phyloP scores from a whole-genome alignment of 202 grass and related monocot species.

The Sporobolus alterniflorus region DNA sequence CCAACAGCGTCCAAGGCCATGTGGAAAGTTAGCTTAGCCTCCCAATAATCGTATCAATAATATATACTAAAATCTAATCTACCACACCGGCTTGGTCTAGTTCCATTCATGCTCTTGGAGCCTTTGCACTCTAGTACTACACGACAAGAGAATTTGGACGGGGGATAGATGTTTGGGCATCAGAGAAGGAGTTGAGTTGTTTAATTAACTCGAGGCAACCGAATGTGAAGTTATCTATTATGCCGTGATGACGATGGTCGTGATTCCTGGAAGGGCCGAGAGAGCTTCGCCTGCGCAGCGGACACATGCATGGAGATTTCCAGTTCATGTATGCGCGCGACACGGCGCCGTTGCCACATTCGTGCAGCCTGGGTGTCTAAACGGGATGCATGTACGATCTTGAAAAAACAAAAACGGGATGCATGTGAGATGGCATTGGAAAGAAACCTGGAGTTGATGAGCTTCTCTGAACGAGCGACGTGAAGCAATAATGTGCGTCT shows the following conservation, averaged over 20 bases:
- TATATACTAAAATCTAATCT: constrained; percentile 35
- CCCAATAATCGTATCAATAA: not conserved
- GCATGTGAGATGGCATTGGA: not conserved
- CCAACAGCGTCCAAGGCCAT: constrained; percentile 17
- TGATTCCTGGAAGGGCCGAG: not conserved
- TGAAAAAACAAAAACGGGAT: too few species aligned
- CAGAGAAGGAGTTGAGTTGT: not conserved
- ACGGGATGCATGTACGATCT: not conserved
- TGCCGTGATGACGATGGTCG: not conserved
- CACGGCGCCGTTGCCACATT: constrained; percentile 21
- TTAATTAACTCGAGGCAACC: constrained; percentile 2
- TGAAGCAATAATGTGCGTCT: too few species aligned
- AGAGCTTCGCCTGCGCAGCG: not conserved
- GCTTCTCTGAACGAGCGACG: too few species aligned
- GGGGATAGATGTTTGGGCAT: constrained; percentile 10
- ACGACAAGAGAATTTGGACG: constrained; percentile 1
- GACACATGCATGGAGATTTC: constrained; percentile 27
- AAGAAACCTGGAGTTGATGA: not conserved
- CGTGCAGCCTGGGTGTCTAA: not conserved
- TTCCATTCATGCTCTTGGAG: constrained; percentile 42
- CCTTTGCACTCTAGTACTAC: not conserved
- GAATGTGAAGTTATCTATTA: not conserved
- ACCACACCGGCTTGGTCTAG: not conserved
- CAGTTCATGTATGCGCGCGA: constrained; percentile 18
- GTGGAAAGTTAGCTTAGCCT: constrained; percentile 29